A percentile compares a stretch with the other conserved stretches of the same genome.
Evolutionary conservation across 2,329 filamentous ascomycete species (phyloP).

Genomic region (Calonectria fujianensis): DNA sequence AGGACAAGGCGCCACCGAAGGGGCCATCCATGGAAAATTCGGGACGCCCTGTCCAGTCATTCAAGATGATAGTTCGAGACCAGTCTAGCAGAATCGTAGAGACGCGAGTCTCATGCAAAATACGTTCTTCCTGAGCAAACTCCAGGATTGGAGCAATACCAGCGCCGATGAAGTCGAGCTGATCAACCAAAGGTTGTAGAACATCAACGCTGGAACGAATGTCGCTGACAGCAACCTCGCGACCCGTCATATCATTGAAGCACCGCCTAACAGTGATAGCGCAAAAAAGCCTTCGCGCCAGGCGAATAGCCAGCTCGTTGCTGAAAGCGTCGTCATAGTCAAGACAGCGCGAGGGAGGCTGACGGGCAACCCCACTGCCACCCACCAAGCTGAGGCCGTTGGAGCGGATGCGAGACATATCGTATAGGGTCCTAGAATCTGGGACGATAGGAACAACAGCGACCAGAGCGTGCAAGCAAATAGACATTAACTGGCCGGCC

Average conservation of each 20-base stretch:
- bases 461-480: conserved; percentile 78
- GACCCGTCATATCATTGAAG: conserved; percentile 67
- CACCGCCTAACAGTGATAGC: conserved; percentile 73
- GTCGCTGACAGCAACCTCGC: conserved; percentile 60
- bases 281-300: conserved; percentile 75
- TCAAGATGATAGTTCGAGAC: conserved; percentile 83
- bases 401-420: conserved; percentile 77
- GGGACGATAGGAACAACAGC: conserved; percentile 73
- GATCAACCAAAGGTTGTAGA: conserved; percentile 69
- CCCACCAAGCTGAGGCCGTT: conserved; percentile 70
- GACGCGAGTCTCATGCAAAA: conserved; percentile 73
- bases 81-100: conserved; percentile 80
- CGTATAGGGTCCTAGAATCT: conserved; percentile 69
- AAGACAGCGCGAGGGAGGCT: conserved; percentile 71
- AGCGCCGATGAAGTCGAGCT: conserved; percentile 71
- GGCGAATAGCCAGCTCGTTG: conserved; percentile 74
- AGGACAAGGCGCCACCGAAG: conserved; percentile 84
- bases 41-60: conserved; percentile 86
- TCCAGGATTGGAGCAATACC: conserved; percentile 67
- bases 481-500: conserved; percentile 72
- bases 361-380: conserved; percentile 66
- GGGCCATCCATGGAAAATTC: conserved; percentile 81
- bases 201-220: conserved; percentile 62
- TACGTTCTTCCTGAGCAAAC: conserved; percentile 71
- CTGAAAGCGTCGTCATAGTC: conserved; percentile 79